A percentile compares a stretch with the other conserved stretches of the same genome.
These are phyloP conservation scores for Paramecium sexaurelia DNA, from an alignment of 73 alveolate genomes.

Conservation along the genomic window DNA sequence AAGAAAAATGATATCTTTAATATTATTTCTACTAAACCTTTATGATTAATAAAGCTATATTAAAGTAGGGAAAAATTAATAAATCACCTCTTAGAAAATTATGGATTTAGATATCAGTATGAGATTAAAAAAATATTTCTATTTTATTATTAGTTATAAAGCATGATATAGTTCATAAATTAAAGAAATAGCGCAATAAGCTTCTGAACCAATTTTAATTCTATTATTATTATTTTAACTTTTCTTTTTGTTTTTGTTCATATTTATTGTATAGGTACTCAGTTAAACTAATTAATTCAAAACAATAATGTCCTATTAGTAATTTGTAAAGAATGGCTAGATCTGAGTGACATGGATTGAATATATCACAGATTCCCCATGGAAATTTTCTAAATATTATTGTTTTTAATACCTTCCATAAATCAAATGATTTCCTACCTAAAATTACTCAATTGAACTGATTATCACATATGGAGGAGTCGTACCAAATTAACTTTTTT, in stretches of 20 bases:
- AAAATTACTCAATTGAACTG: constrained; percentile 60
- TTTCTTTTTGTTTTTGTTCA: neutral
- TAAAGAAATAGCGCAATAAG: neutral
- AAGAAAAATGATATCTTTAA: too few species aligned
- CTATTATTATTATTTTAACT: neutral
- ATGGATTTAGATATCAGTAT: too few species aligned
- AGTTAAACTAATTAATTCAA: constrained; percentile 36
- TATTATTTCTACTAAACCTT: too few species aligned
- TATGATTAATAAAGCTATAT: too few species aligned
- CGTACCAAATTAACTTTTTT: constrained; percentile 48
- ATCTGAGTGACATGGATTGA: constrained; percentile 65
- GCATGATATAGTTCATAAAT: neutral
- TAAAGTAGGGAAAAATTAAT: too few species aligned
- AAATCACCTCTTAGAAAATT: too few species aligned
- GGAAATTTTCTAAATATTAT: constrained; percentile 48
- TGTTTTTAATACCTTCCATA: constrained; percentile 54
- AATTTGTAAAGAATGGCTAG: constrained; percentile 18
- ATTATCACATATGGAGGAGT: constrained; percentile 63
- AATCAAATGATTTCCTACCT: constrained; percentile 26
- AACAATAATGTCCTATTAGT: constrained; percentile 48
- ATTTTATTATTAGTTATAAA: too few species aligned
- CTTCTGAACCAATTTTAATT: neutral
- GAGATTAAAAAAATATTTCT: too few species aligned
- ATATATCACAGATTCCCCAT: constrained; percentile 69
- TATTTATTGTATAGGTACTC: neutral